Base-by-base conservation (phyloP, 2,329 filamentous ascomycete species). In the Botryotinia calthae region DNA sequence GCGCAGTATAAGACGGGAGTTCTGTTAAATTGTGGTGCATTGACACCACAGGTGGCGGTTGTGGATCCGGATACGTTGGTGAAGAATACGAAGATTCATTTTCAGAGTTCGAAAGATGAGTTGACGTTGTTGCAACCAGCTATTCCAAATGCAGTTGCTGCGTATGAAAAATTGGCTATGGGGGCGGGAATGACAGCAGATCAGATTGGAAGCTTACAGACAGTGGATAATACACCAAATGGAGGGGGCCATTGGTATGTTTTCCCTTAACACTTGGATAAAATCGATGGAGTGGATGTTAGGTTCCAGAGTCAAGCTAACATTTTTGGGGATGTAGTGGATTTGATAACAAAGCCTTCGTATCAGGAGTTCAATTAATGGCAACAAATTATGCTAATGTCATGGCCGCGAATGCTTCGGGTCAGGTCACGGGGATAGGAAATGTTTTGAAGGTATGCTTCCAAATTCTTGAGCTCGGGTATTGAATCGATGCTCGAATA, bases 331-430 rank as follows among this genome's bases (percentile, higher is more conserved):
- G 1, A 34, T 56, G 22, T 12, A 72, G 87, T 81, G 87, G 83
- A 70, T 89, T 89, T 73, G 87, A 89, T 77, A 85, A 82, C 20
- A 75, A 85, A 76, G 85, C 80, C 16, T 89, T 89, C 75, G 84
- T 85, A 16, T 84, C 82, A n/a, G 87, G 87, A 18, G 85, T 89
- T 46, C 87, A 89, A 81, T 81, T 87, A n/a, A 85, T 89, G 81
- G 81, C 85, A 14, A 81, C 85, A 44, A 87, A 84, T 75, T 89
- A 85, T 78, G 82, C 83, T 4, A 84, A 84, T 71, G 82, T 89
- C 25, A 84, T 89, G 80, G 85, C 86, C 76, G 71, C 70, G 4
- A 85, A 86, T 48, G 86, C 86, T 0, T 82, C 84, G 71, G 87
- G 87, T 2, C 75, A 82, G 61, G 84, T 89, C 4, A 76, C 80